Percentiles rank a stretch among this genome's conserved stretches.
Conservation (phyloP, 495 filamentous ascomycete genomes). For the Daldinia grandis region DNA sequence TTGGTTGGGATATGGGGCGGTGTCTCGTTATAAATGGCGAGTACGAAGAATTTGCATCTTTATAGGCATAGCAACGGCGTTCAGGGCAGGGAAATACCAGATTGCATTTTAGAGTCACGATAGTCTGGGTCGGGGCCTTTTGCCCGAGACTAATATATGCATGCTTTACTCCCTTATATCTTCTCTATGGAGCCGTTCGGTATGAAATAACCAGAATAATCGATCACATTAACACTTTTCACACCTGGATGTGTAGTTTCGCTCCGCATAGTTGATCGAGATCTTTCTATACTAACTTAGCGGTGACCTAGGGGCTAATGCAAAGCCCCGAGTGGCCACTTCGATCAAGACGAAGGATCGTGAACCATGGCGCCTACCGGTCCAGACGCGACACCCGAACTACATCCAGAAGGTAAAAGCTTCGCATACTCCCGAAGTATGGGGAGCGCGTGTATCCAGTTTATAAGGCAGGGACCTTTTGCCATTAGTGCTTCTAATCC, state of each 20-base stretch:
- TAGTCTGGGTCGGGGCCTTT: not conserved
- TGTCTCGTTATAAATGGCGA: conserved; percentile 2
- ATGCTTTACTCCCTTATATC: not conserved
- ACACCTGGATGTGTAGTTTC: not conserved
- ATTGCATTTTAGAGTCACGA: conserved; percentile 33
- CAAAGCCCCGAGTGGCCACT: not conserved
- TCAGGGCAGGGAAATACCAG: conserved; percentile 36
- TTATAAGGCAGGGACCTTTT: not conserved
- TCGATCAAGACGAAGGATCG: not conserved
- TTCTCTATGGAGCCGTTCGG: not conserved
- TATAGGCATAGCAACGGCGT: conserved; percentile 45
- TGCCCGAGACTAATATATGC: not conserved
- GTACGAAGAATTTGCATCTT: conserved; percentile 24
- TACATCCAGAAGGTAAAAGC: not conserved
- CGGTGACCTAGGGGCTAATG: not conserved
- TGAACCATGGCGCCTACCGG: not conserved
- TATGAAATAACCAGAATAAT: not conserved
- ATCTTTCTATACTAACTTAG: not conserved
- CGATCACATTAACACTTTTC: not conserved
- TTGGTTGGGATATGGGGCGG: not conserved
- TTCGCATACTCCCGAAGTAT: not conserved
- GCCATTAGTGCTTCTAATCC: not conserved
- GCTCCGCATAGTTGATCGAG: not conserved
- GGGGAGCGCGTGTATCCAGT: not conserved
- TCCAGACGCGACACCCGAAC: not conserved